Evolutionary conservation across 2,329 filamentous ascomycete genomes (phyloP), one percentile per base, ranked within the genome.

Genomic region (Capronia coronata): DNA sequence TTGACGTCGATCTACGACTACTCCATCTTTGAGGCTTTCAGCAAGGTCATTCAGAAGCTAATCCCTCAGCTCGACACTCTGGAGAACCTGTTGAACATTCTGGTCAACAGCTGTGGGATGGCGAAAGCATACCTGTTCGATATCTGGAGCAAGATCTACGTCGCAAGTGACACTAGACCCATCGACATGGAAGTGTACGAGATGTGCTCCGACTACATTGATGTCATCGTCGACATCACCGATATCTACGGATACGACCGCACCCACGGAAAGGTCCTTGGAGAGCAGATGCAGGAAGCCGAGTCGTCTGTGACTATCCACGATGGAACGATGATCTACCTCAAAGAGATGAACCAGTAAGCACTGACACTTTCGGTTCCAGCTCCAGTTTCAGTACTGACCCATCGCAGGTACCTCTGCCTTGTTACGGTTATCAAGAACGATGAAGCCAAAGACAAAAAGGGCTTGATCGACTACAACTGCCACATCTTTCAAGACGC

Each of bases 71-170:
- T 98, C 6, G 87, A 89, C 4, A 94, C 90, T 21, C 80, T 98
- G 48, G 93, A 98, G 69, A 86, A 89, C 43, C 80, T 98, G 68
- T 84, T 98, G 62, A 96, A 94, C 63, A 93, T 91, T 59, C 79
- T 98, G 35, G 94, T 88, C 71, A 87, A 86, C 54, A 93, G 88
- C 11, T 97, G 90, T 65, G 86, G 87, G 41, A 96, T 98, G 65
- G 90, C 97, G 66, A 98, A 98, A 70, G 91, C 90, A 2, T 98
- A 98, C 67, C 80, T 98, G 5, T 98, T 98, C 65, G 94, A 98
- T 65, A 90, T 97, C 7, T 79, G 94, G 60, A 94, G 87, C 70
- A 98, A 98, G 72, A 95, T 98, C 55, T 98, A 98, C 71, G 94
- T 98, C 60, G 93, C 93, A 1, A 96, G 91, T 3, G 93, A 98